Conservation (phyloP, 139 green algal genomes). For the Chlorella sp. region DNA sequence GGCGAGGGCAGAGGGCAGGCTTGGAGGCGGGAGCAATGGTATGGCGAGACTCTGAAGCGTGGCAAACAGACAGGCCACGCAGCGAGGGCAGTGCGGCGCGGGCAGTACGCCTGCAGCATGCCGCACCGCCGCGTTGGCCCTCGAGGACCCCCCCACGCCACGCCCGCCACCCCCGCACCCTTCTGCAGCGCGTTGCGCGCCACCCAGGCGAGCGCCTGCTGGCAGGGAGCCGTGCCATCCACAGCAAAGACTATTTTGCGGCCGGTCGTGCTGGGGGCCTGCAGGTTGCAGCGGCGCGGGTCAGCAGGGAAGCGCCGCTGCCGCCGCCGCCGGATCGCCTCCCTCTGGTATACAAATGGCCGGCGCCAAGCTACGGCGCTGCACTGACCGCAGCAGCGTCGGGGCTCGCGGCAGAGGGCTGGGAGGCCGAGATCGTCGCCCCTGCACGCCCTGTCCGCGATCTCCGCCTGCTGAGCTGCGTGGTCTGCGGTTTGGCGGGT, state of each 20-base stretch:
- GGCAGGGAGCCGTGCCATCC: slow-evolving; percentile 30
- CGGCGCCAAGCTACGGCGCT: too few relatives aligned
- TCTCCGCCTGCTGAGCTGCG: too few relatives aligned
- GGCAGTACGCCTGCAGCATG: background rate
- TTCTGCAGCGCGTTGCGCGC: slow-evolving; percentile 10
- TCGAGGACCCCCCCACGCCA: background rate
- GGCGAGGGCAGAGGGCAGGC: background rate
- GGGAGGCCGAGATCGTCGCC: too few relatives aligned
- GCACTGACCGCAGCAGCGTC: too few relatives aligned
- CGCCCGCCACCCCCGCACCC: background rate
- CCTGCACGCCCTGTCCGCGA: too few relatives aligned
- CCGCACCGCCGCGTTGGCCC: background rate
- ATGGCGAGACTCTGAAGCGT: background rate
- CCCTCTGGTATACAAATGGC: too few relatives aligned
- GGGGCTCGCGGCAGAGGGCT: too few relatives aligned
- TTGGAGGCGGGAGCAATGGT: background rate
- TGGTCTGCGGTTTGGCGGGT: too few relatives aligned
- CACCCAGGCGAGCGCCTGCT: slow-evolving; percentile 26
- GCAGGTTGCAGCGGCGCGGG: too few relatives aligned
- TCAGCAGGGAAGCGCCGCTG: too few relatives aligned
- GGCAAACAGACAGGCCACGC: background rate
- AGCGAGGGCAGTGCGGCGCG: too few relatives aligned
- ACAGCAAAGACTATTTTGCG: slow-evolving; percentile 43
- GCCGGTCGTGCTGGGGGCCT: background rate
- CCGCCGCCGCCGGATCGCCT: too few relatives aligned